Percentiles rank a stretch among this genome's conserved stretches.
Evolutionary conservation across 75 land plant species (phyloP).

Genomic region (Pinus tabuliformis): DNA sequence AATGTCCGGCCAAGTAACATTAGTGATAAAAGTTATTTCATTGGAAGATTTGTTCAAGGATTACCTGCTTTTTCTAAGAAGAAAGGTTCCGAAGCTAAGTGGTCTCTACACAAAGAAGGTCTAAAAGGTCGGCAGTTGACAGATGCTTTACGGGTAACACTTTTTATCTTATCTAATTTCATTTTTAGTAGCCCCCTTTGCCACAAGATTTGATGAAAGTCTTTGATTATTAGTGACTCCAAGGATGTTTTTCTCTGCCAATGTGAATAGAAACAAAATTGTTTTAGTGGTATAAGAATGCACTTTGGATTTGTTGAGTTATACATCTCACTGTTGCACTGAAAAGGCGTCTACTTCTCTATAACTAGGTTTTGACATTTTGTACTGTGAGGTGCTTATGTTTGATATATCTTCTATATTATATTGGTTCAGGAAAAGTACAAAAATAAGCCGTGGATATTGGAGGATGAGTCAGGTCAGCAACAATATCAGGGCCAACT

Average conservation of each 20-base stretch:
- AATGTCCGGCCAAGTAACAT: conserved; percentile 62
- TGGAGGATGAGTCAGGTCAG: conserved; percentile 94
- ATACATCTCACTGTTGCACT: neutral
- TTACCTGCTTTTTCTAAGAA: conserved; percentile 87
- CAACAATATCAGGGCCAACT: conserved; percentile 85
- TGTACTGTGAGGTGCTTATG: neutral
- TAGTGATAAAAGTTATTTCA: conserved; percentile 61
- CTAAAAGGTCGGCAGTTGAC: conserved; percentile 91
- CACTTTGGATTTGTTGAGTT: neutral
- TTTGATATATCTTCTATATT: neutral
- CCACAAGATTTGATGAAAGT: neutral
- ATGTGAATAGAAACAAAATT: neutral
- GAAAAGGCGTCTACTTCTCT: neutral
- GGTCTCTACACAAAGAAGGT: conserved; percentile 87
- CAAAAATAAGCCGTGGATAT: conserved; percentile 91
- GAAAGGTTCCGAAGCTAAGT: conserved; percentile 73
- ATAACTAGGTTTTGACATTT: neutral
- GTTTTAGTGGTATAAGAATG: neutral
- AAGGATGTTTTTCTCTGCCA: neutral
- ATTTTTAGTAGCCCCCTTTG: neutral
- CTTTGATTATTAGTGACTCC: neutral
- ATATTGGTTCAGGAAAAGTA: conserved; percentile 70
- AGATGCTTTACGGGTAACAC: conserved; percentile 73
- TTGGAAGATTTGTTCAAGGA: conserved; percentile 83
- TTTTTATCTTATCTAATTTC: neutral